Conservation (phyloP, 495 filamentous ascomycete species). For the Penicillium macrosclerotiorum region DNA sequence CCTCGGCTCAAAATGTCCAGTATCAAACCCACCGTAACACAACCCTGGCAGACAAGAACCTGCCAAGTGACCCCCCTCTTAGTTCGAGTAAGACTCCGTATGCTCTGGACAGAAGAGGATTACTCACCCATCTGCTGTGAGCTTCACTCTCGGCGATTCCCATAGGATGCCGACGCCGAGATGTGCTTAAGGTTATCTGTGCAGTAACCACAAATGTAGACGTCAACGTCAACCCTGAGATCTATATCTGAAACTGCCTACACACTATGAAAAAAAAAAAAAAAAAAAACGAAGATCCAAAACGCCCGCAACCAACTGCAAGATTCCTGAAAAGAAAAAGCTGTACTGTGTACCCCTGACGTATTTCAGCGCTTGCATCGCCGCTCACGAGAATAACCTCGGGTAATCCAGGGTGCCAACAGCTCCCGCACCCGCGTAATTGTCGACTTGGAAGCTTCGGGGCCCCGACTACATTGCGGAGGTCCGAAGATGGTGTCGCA, state of each 20-base stretch:
- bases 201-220: not conserved
- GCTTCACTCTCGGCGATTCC: conserved; percentile 6
- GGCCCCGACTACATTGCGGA: conserved; percentile 2
- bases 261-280: not conserved
- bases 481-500: conserved; percentile 8
- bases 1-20: conserved; percentile 30
- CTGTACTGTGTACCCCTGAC: no score
- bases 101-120: not conserved
- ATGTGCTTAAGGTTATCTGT: conserved; percentile 10
- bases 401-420: conserved; percentile 28
- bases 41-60: not conserved
- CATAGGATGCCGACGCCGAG: conserved; percentile 12
- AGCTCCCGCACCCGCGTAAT: conserved; percentile 17
- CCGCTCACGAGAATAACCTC: conserved; percentile 29
- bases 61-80: no score
- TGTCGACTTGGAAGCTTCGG: conserved; percentile 14
- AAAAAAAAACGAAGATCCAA: not conserved
- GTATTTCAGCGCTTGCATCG: not conserved
- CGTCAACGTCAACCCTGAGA: not conserved
- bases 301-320: not conserved
- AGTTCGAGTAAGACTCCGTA: no score
- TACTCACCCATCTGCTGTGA: not conserved
- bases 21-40: not conserved
- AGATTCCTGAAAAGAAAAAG: not conserved
- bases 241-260: not conserved